Base-by-base conservation (phyloP, 176 grass and related monocot genomes). In the Carex pumila region DNA sequence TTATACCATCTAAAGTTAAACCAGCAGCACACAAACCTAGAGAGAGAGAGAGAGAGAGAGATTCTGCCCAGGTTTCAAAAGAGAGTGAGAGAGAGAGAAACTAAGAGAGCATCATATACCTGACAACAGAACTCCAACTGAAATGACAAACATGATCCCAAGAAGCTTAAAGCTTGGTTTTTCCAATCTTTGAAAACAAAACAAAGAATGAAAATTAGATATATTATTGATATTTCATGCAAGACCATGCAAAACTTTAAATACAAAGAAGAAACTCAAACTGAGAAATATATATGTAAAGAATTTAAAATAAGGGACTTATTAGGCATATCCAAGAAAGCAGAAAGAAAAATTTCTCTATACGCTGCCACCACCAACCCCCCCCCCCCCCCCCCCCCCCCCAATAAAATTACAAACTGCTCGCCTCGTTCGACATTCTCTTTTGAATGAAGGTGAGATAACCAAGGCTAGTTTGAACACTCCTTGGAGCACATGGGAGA, bases 81-180 rank as follows among this genome's bases (percentile, higher is more conserved):
- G 71, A 81, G 75, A 7, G n/a, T n/a, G 19, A 68, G 56, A 74
- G 59, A 60, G 50, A 79, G 15, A 49, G 14, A 50, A 30, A 31
- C 29, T 58, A 71, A 84, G 34, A 68, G 83, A 45, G 43, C 22
- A 71, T 14, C 71, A 63, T 83, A 73, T 89, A 98, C 96, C 96
- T 93, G 96, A 91, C 64, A 98, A 86, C 74, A 98, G 86, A 81
- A 98, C 89, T 88, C 96, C 96, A 81, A 90, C 65, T 13, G 89
- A 95, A 93, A 98, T 91, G 80, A 93, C 47, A 54, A 98, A 22
- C 67, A 98, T 98, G 55, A 98, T 98, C 63, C 96, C 96, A 85
- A 95, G 86, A 85, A 98, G 85, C 74, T 90, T 95, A 84, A 93
- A 83, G 66, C 93, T 98, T 4, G 93, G 96, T 67, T 86, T 98